Conservation (phyloP, 768 basidiomycete genomes). For the Lentinula boryana region DNA sequence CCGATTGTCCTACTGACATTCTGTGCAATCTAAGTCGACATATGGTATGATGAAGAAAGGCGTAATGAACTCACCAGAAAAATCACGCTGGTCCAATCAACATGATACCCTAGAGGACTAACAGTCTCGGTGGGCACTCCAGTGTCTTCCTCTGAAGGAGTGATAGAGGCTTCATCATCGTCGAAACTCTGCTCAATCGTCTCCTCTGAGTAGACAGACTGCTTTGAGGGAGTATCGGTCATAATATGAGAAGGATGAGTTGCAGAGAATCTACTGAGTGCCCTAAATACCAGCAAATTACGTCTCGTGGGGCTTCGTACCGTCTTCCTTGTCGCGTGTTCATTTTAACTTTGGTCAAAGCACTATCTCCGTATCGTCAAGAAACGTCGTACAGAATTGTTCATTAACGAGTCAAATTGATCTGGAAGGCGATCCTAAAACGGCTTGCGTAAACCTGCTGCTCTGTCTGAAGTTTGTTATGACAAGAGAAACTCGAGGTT, state of each 20-base stretch:
- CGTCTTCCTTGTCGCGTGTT: background rate
- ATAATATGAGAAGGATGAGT: background rate
- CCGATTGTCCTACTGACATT: slow-evolving; percentile 33
- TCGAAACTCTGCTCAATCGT: background rate
- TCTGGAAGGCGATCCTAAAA: background rate
- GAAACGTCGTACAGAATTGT: background rate
- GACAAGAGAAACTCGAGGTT: background rate
- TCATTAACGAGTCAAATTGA: background rate
- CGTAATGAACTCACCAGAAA: slow-evolving; percentile 14
- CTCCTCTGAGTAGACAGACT: background rate
- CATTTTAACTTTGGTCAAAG: background rate
- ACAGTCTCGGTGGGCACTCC: slow-evolving; percentile 26
- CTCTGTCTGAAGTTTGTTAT: too few species aligned
- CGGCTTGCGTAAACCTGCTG: too few species aligned
- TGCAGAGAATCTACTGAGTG: background rate
- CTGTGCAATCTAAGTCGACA: slow-evolving; percentile 9
- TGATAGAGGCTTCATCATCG: background rate
- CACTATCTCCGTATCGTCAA: background rate
- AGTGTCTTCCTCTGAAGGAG: background rate
- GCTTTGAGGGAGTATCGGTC: background rate
- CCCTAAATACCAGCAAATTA: background rate
- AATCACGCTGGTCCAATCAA: slow-evolving; percentile 21
- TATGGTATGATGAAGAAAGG: background rate
- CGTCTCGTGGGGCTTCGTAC: background rate
- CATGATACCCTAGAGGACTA: slow-evolving; percentile 30